These are phyloP conservation scores for Tricholoma sp. DNA, from an alignment of 768 basidiomycete species.

Conservation along the genomic window DNA sequence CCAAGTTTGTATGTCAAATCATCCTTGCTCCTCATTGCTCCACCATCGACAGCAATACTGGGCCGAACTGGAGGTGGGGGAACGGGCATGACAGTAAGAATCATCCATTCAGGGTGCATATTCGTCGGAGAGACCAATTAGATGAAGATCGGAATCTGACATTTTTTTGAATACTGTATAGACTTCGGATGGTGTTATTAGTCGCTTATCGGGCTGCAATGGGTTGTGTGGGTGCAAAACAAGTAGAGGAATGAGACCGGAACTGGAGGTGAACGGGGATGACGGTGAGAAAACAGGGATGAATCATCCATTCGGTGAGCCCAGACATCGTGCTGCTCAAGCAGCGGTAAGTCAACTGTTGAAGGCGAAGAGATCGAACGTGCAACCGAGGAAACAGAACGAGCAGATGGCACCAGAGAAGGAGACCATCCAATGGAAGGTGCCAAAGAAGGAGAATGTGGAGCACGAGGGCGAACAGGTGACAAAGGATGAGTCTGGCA, in stretches of 20 bases:
- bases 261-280: no score
- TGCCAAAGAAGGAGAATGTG: neutral
- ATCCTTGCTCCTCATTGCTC: no score
- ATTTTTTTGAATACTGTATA: slow-evolving; percentile 94
- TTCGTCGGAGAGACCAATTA: slow-evolving; percentile 90
- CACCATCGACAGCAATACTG: no score
- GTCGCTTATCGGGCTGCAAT: slow-evolving; percentile 75
- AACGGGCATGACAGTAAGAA: slow-evolving; percentile 94
- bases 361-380: neutral
- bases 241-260: slow-evolving; percentile 85
- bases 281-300: no score
- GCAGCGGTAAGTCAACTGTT: slow-evolving; percentile 13
- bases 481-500: slow-evolving; percentile 43
- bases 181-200: slow-evolving; percentile 83
- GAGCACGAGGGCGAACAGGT: slow-evolving; percentile 37
- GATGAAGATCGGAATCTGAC: slow-evolving; percentile 78
- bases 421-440: no score
- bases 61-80: slow-evolving; percentile 98
- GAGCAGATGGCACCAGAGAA: no score
- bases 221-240: slow-evolving; percentile 93
- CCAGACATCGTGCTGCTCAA: no score
- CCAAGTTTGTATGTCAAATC: no score
- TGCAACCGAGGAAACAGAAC: neutral
- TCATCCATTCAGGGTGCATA: slow-evolving; percentile 99
- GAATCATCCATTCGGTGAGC: no score